Evolutionary conservation across 2,329 filamentous ascomycete species (phyloP).

Genomic region (Alternaria hordeiaustralica): DNA sequence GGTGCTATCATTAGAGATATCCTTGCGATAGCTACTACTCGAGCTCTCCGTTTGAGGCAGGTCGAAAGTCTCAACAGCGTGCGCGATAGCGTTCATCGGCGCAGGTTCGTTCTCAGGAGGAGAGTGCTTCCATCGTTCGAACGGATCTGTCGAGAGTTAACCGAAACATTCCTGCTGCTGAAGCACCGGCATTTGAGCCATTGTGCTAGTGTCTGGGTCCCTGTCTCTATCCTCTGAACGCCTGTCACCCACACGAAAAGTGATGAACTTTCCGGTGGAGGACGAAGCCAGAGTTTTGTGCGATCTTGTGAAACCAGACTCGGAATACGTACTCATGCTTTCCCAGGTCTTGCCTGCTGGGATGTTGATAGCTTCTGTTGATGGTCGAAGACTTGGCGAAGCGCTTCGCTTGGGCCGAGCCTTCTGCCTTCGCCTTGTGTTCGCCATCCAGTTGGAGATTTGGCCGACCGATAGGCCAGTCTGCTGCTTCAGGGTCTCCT

Average conservation of each 20-base stretch:
- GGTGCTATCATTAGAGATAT: constrained; percentile 57
- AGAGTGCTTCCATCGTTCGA: constrained; percentile 73
- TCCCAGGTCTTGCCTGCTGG: constrained; percentile 67
- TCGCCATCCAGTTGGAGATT: constrained; percentile 91
- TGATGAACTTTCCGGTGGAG: constrained; percentile 28
- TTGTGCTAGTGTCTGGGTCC: constrained; percentile 3
- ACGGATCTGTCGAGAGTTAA: constrained; percentile 62
- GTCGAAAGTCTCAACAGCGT: constrained; percentile 59
- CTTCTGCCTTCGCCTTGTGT: constrained; percentile 83
- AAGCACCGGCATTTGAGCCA: constrained; percentile 10
- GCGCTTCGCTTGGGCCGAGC: constrained; percentile 70
- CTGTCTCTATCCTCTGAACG: background rate
- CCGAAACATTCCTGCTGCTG: constrained; percentile 35
- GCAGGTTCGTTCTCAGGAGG: constrained; percentile 74
- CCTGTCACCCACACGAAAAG: constrained; percentile 23
- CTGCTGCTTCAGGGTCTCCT: constrained; percentile 75
- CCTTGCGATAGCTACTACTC: constrained; percentile 54
- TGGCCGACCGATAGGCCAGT: constrained; percentile 84
- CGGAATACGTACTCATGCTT: constrained; percentile 42
- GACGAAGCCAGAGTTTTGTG: constrained; percentile 25
- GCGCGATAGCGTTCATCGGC: constrained; percentile 67
- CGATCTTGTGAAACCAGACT: constrained; percentile 17
- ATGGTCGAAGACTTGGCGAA: constrained; percentile 71
- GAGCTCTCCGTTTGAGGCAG: constrained; percentile 39
- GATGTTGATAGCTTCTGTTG: constrained; percentile 74